phyloP scores from a whole-genome alignment of 257 asterid species.

The Leonotis leonurus region DNA sequence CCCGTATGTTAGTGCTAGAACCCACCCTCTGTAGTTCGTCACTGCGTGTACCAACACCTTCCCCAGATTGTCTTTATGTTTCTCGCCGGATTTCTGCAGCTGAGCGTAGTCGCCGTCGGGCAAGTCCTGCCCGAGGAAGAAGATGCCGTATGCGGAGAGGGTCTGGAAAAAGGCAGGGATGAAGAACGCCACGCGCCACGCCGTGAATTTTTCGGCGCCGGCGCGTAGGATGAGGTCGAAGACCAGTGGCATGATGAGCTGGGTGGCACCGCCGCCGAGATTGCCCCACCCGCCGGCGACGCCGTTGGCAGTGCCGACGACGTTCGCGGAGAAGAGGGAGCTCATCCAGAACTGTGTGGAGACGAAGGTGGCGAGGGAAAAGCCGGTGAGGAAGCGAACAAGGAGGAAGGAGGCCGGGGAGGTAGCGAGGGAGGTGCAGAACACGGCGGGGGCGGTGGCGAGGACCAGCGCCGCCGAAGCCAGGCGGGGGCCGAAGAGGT shows the following conservation, averaged over 20 bases:
- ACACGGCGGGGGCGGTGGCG: slow-evolving; percentile 74
- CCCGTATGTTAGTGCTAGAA: slow-evolving; percentile 71
- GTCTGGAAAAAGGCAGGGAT: slow-evolving; percentile 71
- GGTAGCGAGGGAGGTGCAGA: slow-evolving; percentile 34
- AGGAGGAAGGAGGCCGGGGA: slow-evolving; percentile 47
- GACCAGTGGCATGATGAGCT: slow-evolving; percentile 76
- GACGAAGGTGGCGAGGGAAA: slow-evolving; percentile 74
- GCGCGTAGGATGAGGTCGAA: slow-evolving; percentile 34
- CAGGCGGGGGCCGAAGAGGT: slow-evolving; percentile 67
- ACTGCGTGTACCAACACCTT: slow-evolving; percentile 35
- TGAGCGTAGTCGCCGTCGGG: slow-evolving; percentile 67
- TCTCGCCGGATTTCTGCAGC: slow-evolving; percentile 64
- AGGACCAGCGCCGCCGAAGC: slow-evolving; percentile 63
- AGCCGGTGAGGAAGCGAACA: slow-evolving; percentile 68
- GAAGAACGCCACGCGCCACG: slow-evolving; percentile 79
- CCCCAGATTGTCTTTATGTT: slow-evolving; percentile 44
- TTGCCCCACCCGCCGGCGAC: slow-evolving; percentile 92
- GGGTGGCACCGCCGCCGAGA: slow-evolving; percentile 86
- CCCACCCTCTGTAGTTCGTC: slow-evolving; percentile 73
- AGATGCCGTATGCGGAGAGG: slow-evolving; percentile 51
- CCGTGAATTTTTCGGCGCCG: slow-evolving; percentile 52
- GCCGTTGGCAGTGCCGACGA: slow-evolving; percentile 84
- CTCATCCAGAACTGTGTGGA: slow-evolving; percentile 97
- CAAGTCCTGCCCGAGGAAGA: slow-evolving; percentile 73
- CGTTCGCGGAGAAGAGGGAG: slow-evolving; percentile 48